Percentiles rank a stretch among this genome's conserved stretches.
phyloP scores from a whole-genome alignment of 805 yeast genomes.

The Alloascoidea hylecoeti region DNA sequence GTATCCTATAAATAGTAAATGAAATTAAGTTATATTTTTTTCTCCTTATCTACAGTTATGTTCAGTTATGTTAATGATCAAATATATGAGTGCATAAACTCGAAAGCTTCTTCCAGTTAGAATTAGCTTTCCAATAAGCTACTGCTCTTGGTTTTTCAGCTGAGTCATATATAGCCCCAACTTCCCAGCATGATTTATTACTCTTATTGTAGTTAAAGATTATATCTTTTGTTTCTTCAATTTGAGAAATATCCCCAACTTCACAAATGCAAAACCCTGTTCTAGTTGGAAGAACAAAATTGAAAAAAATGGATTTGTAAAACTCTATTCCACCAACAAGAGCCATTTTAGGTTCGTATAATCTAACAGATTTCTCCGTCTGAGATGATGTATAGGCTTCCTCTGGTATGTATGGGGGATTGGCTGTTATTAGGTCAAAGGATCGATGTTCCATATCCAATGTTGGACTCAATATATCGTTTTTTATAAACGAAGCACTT shows the following conservation, averaged over 20 bases:
- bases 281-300: constrained; percentile 23
- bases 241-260: constrained; percentile 53
- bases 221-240: constrained; percentile 8
- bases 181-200: neutral
- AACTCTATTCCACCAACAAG: constrained; percentile 69
- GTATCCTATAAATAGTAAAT: too few relatives aligned
- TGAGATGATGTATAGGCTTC: constrained; percentile 24
- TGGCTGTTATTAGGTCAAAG: constrained; percentile 56
- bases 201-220: neutral
- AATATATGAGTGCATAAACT: neutral
- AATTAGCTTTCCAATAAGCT: constrained; percentile 36
- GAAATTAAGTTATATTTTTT: too few relatives aligned
- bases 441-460: neutral
- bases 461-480: neutral
- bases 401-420: constrained; percentile 77
- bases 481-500: neutral
- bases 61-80: too few relatives aligned
- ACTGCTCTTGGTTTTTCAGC: constrained; percentile 37
- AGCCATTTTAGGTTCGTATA: constrained; percentile 68
- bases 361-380: constrained; percentile 49
- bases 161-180: neutral
- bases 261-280: constrained; percentile 63
- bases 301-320: constrained; percentile 38
- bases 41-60: too few relatives aligned
- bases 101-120: constrained; percentile 7